Evolutionary conservation across 257 asterid species (phyloP).

Genomic region (Przewalskia tangutica): DNA sequence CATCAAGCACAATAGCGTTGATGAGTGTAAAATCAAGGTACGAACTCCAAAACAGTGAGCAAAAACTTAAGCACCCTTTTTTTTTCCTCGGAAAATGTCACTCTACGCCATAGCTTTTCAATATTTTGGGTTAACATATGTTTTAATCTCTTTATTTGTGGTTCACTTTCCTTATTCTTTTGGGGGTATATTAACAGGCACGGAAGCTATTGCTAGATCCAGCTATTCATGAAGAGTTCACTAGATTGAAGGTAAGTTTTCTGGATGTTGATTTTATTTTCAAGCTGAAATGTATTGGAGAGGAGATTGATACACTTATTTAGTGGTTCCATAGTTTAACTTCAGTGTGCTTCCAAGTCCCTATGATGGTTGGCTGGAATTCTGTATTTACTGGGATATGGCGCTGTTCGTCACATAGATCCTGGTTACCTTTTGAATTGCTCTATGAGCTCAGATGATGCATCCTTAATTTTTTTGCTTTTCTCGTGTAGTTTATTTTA

Average conservation of each 20-base stretch:
- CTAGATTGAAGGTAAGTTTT: conserved; percentile 59
- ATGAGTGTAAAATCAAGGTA: neutral
- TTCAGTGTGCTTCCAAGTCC: neutral
- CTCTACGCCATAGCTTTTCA: no score
- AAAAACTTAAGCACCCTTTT: neutral
- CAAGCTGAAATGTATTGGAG: neutral
- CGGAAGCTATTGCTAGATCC: conserved; percentile 78
- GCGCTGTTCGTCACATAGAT: neutral
- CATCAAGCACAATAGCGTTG: neutral
- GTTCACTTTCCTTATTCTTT: neutral
- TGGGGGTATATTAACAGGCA: conserved; percentile 39
- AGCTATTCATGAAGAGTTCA: conserved; percentile 93
- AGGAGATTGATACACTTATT: neutral
- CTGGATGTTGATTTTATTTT: neutral
- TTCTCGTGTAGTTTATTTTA: neutral
- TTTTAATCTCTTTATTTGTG: neutral
- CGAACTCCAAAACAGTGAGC: neutral
- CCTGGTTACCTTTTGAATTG: neutral
- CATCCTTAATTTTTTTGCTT: neutral
- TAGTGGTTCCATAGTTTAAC: neutral
- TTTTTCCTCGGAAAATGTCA: no score
- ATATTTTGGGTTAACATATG: neutral
- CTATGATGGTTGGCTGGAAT: neutral
- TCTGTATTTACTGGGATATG: neutral
- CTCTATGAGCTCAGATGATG: neutral